Percentiles rank a stretch among this genome's conserved stretches.
These are phyloP conservation scores for Syncephalis plumigaleata DNA, from an alignment of 371 early-diverging fungal genomes.

Conservation along the genomic window DNA sequence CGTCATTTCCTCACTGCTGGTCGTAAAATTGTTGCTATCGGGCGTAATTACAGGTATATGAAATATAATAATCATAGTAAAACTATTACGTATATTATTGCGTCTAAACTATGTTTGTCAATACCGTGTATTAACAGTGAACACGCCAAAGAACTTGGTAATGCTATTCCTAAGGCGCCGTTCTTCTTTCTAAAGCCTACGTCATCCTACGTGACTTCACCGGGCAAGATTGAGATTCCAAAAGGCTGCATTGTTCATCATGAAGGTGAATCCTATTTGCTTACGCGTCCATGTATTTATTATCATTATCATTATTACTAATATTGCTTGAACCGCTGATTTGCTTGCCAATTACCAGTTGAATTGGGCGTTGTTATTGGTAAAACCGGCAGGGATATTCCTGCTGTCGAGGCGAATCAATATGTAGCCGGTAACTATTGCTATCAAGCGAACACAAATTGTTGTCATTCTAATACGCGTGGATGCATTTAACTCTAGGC, in stretches of 20 bases:
- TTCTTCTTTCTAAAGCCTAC: constrained; percentile 93
- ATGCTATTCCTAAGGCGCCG: constrained; percentile 71
- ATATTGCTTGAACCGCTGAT: not conserved
- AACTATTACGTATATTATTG: too few species aligned
- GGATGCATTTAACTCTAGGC: constrained; percentile 22
- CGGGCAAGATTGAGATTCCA: constrained; percentile 66
- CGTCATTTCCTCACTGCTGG: constrained; percentile 40
- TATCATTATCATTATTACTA: not conserved
- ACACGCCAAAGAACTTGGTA: constrained; percentile 86
- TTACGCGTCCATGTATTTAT: not conserved
- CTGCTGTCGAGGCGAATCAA: constrained; percentile 33
- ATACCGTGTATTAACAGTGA: constrained; percentile 29
- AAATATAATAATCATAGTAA: not conserved
- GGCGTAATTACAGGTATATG: constrained; percentile 51
- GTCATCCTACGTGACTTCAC: constrained; percentile 55
- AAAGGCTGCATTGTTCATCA: constrained; percentile 70
- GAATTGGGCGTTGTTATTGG: constrained; percentile 91
- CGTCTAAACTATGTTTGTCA: too few species aligned
- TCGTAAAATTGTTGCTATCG: constrained; percentile 83
- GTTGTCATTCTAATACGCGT: not conserved
- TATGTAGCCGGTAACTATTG: constrained; percentile 35
- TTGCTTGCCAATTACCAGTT: too few species aligned
- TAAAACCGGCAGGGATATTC: constrained; percentile 59
- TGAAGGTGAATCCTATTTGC: too few species aligned
- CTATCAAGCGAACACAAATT: not conserved